phyloP scores from a whole-genome alignment of 495 filamentous ascomycete genomes.

The Xylaria nigripes region DNA sequence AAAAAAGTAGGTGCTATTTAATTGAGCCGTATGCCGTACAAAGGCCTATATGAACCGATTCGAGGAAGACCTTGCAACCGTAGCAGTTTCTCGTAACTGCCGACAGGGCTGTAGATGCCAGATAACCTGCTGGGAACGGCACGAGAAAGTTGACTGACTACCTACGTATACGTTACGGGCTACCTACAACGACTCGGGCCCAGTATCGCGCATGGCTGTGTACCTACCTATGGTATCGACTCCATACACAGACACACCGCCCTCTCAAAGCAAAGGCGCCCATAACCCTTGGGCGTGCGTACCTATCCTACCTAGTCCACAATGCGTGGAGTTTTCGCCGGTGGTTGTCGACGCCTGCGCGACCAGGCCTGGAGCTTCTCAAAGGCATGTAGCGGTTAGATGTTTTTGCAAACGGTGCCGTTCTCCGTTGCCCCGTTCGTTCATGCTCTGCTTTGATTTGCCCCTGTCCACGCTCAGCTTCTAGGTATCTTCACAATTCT shows the following conservation, averaged over 20 bases:
- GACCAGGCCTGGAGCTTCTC: slow-evolving; percentile 31
- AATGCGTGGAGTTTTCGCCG: slow-evolving; percentile 31
- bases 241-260: slow-evolving; percentile 1
- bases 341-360: slow-evolving; percentile 16
- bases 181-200: no score
- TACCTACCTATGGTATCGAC: background rate
- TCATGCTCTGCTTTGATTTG: background rate
- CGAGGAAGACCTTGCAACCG: background rate
- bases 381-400: slow-evolving; percentile 21
- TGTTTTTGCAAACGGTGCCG: background rate
- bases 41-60: background rate
- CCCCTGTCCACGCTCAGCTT: background rate
- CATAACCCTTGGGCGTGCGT: background rate
- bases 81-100: background rate
- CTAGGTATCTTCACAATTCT: no score
- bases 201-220: background rate
- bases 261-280: background rate
- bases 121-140: background rate
- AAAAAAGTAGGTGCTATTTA: background rate
- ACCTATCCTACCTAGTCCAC: background rate
- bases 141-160: background rate
- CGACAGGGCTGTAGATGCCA: background rate
- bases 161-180: no score
- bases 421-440: background rate
- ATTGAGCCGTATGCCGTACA: background rate